Conservation (phyloP, 169 alveolate species). For the Plasmodium coatneyi region DNA sequence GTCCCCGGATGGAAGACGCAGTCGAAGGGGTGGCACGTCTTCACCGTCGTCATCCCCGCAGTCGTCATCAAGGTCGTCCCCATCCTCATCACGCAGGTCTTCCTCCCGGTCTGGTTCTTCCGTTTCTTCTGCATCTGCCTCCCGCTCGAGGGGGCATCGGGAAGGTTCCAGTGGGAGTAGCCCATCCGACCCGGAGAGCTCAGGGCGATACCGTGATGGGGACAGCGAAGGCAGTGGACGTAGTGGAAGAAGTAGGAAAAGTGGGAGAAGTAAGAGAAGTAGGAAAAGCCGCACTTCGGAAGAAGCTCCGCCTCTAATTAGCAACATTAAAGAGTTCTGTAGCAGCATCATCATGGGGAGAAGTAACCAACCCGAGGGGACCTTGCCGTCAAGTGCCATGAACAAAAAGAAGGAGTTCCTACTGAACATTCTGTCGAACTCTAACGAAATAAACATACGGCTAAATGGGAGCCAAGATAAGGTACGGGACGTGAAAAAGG, state of each 20-base stretch:
- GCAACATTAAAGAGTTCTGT: conserved; percentile 11
- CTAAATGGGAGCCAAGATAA: neutral
- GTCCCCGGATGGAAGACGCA: neutral
- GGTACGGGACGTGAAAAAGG: neutral
- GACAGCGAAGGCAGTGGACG: neutral
- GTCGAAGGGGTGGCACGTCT: neutral
- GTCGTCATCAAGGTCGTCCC: neutral
- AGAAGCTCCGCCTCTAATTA: neutral
- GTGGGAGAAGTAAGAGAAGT: neutral
- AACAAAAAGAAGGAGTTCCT: conserved; percentile 52
- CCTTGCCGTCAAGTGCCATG: neutral
- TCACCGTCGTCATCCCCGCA: neutral
- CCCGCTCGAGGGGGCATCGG: neutral
- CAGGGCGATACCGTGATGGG: neutral
- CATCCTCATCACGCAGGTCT: neutral
- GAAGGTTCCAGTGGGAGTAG: neutral
- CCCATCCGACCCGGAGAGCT: neutral
- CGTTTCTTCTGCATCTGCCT: neutral
- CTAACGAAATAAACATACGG: conserved; percentile 14
- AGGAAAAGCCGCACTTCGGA: neutral
- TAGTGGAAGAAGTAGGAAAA: neutral
- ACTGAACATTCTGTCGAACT: conserved; percentile 22
- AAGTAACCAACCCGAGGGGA: neutral
- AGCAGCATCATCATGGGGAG: neutral
- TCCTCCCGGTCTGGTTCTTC: neutral